A percentile compares a stretch with the other conserved stretches of the same genome.
phyloP scores from a whole-genome alignment of 257 asterid genomes.

The Gentiana dahurica region DNA sequence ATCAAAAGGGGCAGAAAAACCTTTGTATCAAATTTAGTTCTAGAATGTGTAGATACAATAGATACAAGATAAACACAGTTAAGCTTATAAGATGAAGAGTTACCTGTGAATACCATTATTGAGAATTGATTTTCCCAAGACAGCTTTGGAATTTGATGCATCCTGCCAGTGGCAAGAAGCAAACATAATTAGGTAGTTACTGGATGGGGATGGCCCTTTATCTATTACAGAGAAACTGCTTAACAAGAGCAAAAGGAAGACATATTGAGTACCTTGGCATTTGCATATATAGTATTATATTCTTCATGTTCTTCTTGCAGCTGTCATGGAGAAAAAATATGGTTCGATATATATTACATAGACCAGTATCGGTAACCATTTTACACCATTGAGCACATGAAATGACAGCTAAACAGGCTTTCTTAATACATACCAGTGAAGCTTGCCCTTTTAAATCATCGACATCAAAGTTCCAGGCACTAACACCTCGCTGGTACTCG shows the following conservation, averaged over 20 bases:
- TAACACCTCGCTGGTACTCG: conserved; percentile 97
- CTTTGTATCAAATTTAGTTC: neutral
- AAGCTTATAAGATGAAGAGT: neutral
- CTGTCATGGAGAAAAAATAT: conserved; percentile 31
- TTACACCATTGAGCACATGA: neutral
- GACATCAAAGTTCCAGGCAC: conserved; percentile 96
- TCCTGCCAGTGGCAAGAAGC: conserved; percentile 26
- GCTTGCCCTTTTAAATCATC: conserved; percentile 96
- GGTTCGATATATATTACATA: conserved; percentile 1
- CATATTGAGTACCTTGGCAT: conserved; percentile 32
- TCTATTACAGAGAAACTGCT: neutral
- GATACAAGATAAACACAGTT: neutral
- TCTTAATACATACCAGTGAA: conserved; percentile 52
- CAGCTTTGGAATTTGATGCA: conserved; percentile 22
- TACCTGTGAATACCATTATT: conserved; percentile 32
- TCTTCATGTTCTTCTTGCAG: conserved; percentile 82
- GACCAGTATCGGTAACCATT: no score
- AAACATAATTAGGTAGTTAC: neutral
- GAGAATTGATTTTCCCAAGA: conserved; percentile 21
- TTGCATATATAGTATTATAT: conserved; percentile 29
- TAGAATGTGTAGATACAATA: neutral
- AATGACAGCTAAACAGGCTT: neutral
- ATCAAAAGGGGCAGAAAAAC: neutral
- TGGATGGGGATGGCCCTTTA: neutral
- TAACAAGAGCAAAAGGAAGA: neutral